A percentile compares a stretch with the other conserved stretches of the same genome.
phyloP scores from a whole-genome alignment of 1,139 yeast genomes.

The Candida glucosophila region DNA sequence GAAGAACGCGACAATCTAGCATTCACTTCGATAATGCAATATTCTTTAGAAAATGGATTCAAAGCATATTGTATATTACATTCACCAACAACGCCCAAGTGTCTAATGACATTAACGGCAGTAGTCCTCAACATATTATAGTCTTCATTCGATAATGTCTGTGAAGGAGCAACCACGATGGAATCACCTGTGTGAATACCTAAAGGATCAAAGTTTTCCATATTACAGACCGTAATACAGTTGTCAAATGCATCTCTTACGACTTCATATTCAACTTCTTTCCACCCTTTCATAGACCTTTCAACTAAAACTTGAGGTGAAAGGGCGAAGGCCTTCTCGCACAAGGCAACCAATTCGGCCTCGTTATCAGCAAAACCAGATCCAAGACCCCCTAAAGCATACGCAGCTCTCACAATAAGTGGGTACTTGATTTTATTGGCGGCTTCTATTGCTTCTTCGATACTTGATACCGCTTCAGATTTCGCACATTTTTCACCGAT shows the following conservation, averaged over 20 bases:
- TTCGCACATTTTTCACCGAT: constrained; percentile 91
- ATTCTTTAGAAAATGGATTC: constrained; percentile 89
- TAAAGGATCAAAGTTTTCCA: constrained; percentile 98
- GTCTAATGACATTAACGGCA: constrained; percentile 95
- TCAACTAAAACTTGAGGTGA: constrained; percentile 96
- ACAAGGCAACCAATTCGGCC: constrained; percentile 70
- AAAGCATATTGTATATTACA: constrained; percentile 97
- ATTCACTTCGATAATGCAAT: constrained; percentile 95
- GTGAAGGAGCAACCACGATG: constrained; percentile 97
- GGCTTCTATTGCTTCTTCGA: constrained; percentile 77
- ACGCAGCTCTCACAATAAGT: constrained; percentile 95
- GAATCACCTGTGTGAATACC: constrained; percentile 99
- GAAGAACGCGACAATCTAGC: constrained; percentile 98
- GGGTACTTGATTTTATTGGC: constrained; percentile 90
- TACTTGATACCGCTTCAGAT: constrained; percentile 74
- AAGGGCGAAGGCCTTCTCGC: constrained; percentile 88
- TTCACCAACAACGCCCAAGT: constrained; percentile 98
- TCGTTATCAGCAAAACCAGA: constrained; percentile 96
- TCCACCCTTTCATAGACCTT: constrained; percentile 98
- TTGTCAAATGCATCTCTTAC: constrained; percentile 96
- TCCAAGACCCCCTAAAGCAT: constrained; percentile 95
- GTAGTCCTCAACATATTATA: constrained; percentile 97
- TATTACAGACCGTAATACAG: constrained; percentile 98
- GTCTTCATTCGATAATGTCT: constrained; percentile 93
- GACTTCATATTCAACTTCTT: constrained; percentile 97